A percentile compares a stretch with the other conserved stretches of the same genome.
Conservation (phyloP, 176 grass and related monocot species). For the Oryza meyeriana region DNA sequence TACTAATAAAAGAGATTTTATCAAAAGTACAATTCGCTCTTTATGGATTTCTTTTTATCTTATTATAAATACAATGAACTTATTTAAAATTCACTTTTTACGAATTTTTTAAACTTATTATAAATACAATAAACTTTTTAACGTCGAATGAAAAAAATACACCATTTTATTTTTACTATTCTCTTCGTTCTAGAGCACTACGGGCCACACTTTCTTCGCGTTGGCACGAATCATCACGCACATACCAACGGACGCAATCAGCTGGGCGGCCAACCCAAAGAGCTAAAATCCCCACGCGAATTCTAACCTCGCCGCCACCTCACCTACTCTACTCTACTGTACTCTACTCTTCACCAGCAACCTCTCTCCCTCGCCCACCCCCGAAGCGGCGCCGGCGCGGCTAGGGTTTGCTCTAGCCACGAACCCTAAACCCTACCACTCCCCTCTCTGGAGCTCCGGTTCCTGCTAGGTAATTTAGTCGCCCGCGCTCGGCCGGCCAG, state of each 20-base stretch:
- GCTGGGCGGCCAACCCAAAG: neutral
- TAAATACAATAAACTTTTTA: no score
- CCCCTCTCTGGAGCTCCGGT: neutral
- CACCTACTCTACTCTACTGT: neutral
- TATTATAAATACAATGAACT: no score
- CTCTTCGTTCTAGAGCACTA: no score
- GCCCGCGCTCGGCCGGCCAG: neutral
- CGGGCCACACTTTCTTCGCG: neutral
- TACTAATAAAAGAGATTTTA: no score
- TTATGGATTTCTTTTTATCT: no score
- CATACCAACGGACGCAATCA: neutral
- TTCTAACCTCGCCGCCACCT: conserved; percentile 1
- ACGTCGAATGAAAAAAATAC: no score
- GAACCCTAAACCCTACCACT: conserved; percentile 23
- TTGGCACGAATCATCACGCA: neutral
- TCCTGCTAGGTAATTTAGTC: neutral
- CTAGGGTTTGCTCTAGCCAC: conserved; percentile 50
- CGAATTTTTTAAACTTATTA: no score
- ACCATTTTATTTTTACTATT: no score
- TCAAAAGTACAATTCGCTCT: no score
- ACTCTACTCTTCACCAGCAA: neutral
- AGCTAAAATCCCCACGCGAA: neutral
- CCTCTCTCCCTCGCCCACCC: neutral
- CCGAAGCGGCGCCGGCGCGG: neutral
- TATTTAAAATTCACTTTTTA: no score